phyloP scores from a whole-genome alignment of 1,139 yeast genomes.

The Suhomyces kunorum region DNA sequence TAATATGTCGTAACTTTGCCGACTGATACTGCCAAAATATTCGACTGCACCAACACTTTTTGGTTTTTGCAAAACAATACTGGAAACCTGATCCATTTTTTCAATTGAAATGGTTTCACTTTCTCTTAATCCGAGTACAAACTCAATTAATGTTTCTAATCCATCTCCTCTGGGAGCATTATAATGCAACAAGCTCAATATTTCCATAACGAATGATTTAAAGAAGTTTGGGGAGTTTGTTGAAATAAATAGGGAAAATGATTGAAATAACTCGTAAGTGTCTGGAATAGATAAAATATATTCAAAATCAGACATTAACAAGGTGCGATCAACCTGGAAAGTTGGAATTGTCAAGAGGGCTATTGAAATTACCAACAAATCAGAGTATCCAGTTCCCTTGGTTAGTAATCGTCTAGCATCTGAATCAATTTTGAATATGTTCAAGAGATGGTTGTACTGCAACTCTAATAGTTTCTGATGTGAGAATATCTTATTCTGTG shows the following conservation, averaged over 20 bases:
- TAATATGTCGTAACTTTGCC: constrained; percentile 59
- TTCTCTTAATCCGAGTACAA: constrained; percentile 74
- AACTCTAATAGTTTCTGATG: constrained; percentile 29
- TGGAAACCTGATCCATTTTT: constrained; percentile 65
- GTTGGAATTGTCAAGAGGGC: constrained; percentile 50
- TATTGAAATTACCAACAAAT: constrained; percentile 59
- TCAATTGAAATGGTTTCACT: constrained; percentile 65
- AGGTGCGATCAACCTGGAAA: constrained; percentile 12
- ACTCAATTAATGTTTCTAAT: constrained; percentile 69
- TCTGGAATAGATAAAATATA: constrained; percentile 39
- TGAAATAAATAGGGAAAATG: constrained; percentile 54
- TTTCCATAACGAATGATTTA: constrained; percentile 43
- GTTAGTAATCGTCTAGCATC: constrained; percentile 58
- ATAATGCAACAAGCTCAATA: constrained; percentile 56
- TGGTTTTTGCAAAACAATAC: constrained; percentile 65
- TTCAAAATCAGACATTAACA: constrained; percentile 1
- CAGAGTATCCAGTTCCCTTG: constrained; percentile 75
- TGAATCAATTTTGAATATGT: constrained; percentile 40
- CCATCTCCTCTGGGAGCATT: constrained; percentile 61
- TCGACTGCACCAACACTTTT: constrained; percentile 41
- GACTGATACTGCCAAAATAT: constrained; percentile 59
- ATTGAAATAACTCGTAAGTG: constrained; percentile 61
- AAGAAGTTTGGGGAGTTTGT: constrained; percentile 36
- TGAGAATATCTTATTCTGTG: not conserved
- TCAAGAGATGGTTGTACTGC: constrained; percentile 35